Base-by-base conservation (phyloP, 1,139 yeast genomes). In the Casaregolazyma suthepensis region DNA sequence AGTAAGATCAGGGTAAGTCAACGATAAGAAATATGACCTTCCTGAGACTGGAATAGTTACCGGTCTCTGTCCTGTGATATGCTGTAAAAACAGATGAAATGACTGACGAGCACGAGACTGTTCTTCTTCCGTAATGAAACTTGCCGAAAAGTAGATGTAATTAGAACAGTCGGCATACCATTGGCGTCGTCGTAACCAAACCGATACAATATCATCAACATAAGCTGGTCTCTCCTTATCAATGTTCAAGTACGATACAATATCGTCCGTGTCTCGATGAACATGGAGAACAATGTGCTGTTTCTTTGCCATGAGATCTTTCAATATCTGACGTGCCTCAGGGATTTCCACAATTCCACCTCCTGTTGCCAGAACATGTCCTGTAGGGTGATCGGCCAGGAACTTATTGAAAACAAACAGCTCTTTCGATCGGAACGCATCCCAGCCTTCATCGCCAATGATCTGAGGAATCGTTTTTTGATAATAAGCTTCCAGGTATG, bases 271-370 rank as follows among this genome's bases (percentile, higher is more conserved):
- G 63, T 88, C 88, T 63, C 99, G 85, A 68, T 91, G 97, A 57
- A 93, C 77, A 64, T 93, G 98, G 56, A 93, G 75, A 7, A 93
- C 98, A 59, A 87, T 79, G 5, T 91, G 87, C 40, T 35, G 17
- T 22, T 89, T 90, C 46, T 71, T 66, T 35, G 70, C 65, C 45
- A 75, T 71, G 68, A 83, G 86, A 10, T 74, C 66, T 63, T 82
- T 77, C 66, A 93, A 75, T 10, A 80, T 59, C 5, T 74, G 74
- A 63, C 98, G 80, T 7, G 94, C 83, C n/a, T 68, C 78, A 12
- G 77, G 78, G 35, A 80, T 79, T 70, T 93, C 99, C 38, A 93
- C 96, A 59, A 94, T 78, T 6, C 99, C 99, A 45, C 99, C 99
- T 38, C 99, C 99, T 53, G 97, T 88, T 1, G 99, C 88, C 52